Base-by-base conservation (phyloP, 2,329 filamentous ascomycete species). In the Ceratocystis ficicola region DNA sequence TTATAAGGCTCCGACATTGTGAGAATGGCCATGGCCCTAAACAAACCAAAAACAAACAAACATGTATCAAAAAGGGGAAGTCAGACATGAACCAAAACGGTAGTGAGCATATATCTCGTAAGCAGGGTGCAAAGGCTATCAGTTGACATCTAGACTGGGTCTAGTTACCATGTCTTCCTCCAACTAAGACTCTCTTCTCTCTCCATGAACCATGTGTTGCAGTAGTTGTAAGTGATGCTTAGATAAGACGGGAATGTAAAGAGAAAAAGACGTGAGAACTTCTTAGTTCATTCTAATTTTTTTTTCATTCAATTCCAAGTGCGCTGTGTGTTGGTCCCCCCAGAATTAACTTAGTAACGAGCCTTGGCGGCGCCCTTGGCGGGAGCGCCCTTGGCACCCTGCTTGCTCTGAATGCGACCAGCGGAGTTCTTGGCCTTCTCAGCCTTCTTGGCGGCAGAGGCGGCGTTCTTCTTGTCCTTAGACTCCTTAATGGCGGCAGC, bases 361-460 rank as follows among this genome's bases (percentile, higher is more conserved):
- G 84, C 87, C 76, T 87, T 92, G 77, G 89, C 86, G 77, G 87
- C 83, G 74, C 90, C 86, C 88, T 96, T 96, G 76, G 82, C 79
- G 73, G 84, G 85, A 73, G 91, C 85, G 75, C 94, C 94, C 86
- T 95, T 96, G 72, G 90, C 87, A 75, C 90, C 91, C 85, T 96
- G 90, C 89, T 99, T 99, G 86, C 90, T 92, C 78, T 87, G 82
- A 77, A 95, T 89, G 79, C 89, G 86, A 75, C 80, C 78, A 72
- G 84, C 82, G 82, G 91, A 85, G 76, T 90, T 92, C 89, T 97
- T 97, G 75, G 94, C 94, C 90, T 99, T 99, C 82, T 97, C 92
- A 68, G 90, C 89, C 89, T 97, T 99, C 90, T 97, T 99, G 79
- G 86, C 86, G 77, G 86, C 89, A 80, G 90, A 87, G 70, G 86